Evolutionary conservation across 2,329 filamentous ascomycete genomes (phyloP).

Genomic region (Apiospora aurea): DNA sequence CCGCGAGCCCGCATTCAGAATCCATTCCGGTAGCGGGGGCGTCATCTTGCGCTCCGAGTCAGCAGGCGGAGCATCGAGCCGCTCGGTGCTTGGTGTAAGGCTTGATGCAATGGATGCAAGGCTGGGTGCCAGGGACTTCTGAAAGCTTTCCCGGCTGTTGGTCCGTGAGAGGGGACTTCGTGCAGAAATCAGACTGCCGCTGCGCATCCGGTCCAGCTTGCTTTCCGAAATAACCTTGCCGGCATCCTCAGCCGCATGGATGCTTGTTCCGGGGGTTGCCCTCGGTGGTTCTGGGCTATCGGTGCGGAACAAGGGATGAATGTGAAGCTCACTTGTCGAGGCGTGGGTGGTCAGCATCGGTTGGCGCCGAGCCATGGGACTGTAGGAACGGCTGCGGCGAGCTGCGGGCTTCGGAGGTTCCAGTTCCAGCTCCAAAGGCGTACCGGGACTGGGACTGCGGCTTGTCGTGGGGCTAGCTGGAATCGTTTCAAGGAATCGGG

Average conservation of each 20-base stretch:
- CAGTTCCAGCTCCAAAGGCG: slow-evolving; percentile 61
- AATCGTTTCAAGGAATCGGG: slow-evolving; percentile 72
- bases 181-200: slow-evolving; percentile 58
- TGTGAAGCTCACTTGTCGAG: slow-evolving; percentile 67
- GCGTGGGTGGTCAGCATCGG: slow-evolving; percentile 45
- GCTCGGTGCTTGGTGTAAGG: slow-evolving; percentile 34
- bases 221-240: slow-evolving; percentile 68
- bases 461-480: slow-evolving; percentile 70
- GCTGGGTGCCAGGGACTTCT: slow-evolving; percentile 32
- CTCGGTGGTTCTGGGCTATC: slow-evolving; percentile 72
- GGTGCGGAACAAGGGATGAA: slow-evolving; percentile 79
- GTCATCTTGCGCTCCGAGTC: slow-evolving; percentile 59
- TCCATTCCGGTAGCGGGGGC: slow-evolving; percentile 68
- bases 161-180: slow-evolving; percentile 58
- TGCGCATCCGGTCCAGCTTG: slow-evolving; percentile 61
- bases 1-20: slow-evolving; percentile 60
- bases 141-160: slow-evolving; percentile 58
- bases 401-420: slow-evolving; percentile 50
- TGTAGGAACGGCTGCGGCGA: slow-evolving; percentile 59
- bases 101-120: background rate
- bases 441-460: slow-evolving; percentile 69
- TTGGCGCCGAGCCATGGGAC: slow-evolving; percentile 48
- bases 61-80: slow-evolving; percentile 32
- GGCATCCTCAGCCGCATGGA: slow-evolving; percentile 73
- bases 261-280: slow-evolving; percentile 72